Evolutionary conservation across 1,139 yeast species (phyloP), one percentile per base, ranked within the genome.

Genomic region (Komagataea norvegica): DNA sequence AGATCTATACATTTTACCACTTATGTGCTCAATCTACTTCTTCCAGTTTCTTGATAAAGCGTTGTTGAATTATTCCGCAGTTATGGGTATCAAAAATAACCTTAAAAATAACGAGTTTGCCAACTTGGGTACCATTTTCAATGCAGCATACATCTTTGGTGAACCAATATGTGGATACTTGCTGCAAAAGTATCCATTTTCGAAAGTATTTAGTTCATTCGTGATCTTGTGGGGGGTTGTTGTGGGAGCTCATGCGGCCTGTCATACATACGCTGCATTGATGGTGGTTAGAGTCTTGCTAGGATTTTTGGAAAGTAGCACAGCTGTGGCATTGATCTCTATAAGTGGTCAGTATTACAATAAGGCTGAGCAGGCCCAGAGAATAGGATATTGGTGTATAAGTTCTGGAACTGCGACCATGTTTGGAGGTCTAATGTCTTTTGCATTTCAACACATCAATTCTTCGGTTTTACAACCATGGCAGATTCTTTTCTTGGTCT

Each of bases 251-350:
- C 78, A 72, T 47, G 64, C 75, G 19, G 78, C 77, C 2, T 65
- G 71, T 38, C 61, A 64, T 36, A 56, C 62, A 6, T 75, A 73
- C 48, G 74, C 71, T 4, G 69, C 78, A 0, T 59, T 73, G 28
- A 60, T 76, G 56, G 67, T 71, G 13, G 64, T 72, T 10, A 60
- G 83, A 33, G 68, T 72, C 9, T 46, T 76, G 9, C 52, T 78
- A 23, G 88, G 87, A 1, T 55, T 68, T 37, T 64, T 76, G 31
- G 87, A 80, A 53, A 65, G 74, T 33, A 65, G 74, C 4, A 62
- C 74, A 40, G 72, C 79, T 15, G 85, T 83, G 2, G 79, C 79
- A 0, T 72, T 75, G 48, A 72, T 78, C 22, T 67, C 79, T 18
- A 62, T 79, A 24, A 70, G 77, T 7, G 65, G 75, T 11, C 74